A percentile compares a stretch with the other conserved stretches of the same genome.
Conservation (phyloP, 176 grass and related monocot species). For the Zoysia pacifica region DNA sequence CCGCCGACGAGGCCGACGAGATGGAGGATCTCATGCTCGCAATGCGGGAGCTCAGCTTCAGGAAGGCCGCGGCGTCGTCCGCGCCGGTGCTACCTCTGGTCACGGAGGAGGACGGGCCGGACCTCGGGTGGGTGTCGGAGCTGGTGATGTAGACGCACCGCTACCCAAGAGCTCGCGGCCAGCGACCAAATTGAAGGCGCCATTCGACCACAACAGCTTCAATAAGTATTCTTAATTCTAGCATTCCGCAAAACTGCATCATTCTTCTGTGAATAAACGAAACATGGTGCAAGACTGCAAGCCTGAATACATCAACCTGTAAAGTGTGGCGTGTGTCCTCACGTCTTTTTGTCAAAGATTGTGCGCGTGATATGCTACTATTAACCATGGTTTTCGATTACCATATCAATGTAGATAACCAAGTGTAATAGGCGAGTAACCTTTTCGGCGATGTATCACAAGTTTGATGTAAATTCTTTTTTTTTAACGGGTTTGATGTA, state of each 20-base stretch:
- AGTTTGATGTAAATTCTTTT: neutral
- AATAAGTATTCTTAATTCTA: slow-evolving; percentile 33
- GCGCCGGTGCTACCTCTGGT: slow-evolving; percentile 34
- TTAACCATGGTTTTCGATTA: slow-evolving; percentile 28
- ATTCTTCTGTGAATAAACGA: slow-evolving; percentile 65
- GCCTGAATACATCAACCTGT: slow-evolving; percentile 26
- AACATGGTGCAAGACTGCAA: slow-evolving; percentile 27
- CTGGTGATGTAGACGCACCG: slow-evolving; percentile 44
- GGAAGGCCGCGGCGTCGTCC: slow-evolving; percentile 35
- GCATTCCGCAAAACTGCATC: slow-evolving; percentile 29
- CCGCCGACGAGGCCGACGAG: slow-evolving; percentile 23
- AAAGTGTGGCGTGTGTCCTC: slow-evolving; percentile 20
- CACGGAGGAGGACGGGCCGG: slow-evolving; percentile 57
- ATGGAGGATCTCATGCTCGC: slow-evolving; percentile 66
- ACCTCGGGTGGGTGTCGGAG: slow-evolving; percentile 87
- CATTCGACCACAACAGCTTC: neutral
- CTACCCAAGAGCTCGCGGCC: neutral
- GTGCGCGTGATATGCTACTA: neutral
- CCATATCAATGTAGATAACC: neutral
- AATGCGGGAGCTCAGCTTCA: slow-evolving; percentile 64
- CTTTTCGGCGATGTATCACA: neutral
- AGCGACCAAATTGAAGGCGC: neutral
- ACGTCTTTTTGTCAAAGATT: slow-evolving; percentile 11
- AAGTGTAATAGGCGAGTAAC: neutral
- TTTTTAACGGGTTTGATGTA: too few species aligned